phyloP scores from a whole-genome alignment of 2,329 filamentous ascomycete species.

The Beauveria medogensis region DNA sequence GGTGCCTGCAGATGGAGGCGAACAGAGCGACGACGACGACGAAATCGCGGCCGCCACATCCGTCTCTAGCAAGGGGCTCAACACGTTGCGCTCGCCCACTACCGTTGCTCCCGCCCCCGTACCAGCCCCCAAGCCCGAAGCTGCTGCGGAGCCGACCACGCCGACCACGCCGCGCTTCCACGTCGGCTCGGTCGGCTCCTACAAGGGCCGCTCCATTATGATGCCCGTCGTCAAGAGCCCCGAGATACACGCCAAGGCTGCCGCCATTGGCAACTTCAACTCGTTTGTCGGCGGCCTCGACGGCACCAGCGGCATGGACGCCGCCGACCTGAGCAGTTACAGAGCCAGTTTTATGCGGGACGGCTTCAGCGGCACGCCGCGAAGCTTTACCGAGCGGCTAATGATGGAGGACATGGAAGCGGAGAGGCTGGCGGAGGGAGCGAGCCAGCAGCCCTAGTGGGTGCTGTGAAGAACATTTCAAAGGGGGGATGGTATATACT shows the following conservation, averaged over 20 bases:
- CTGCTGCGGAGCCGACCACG: constrained; percentile 22
- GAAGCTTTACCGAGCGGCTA: constrained; percentile 40
- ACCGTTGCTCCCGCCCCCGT: constrained; percentile 39
- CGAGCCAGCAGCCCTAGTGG: not conserved
- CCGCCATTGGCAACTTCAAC: constrained; percentile 38
- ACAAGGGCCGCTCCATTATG: constrained; percentile 43
- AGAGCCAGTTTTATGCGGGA: constrained; percentile 31
- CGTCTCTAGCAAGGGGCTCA: constrained; percentile 1
- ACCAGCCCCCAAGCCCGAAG: constrained; percentile 25
- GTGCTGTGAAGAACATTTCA: not conserved
- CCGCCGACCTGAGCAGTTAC: constrained; percentile 36
- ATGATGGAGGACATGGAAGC: constrained; percentile 39
- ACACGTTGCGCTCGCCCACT: constrained; percentile 18
- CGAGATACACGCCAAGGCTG: constrained; percentile 40
- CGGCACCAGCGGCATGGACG: constrained; percentile 41
- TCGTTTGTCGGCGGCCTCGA: constrained; percentile 47
- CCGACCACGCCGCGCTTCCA: constrained; percentile 27
- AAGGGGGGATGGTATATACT: not conserved
- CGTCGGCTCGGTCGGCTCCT: constrained; percentile 42
- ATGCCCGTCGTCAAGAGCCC: constrained; percentile 44
- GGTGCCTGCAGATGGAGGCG: not conserved
- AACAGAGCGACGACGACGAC: constrained; percentile 26
- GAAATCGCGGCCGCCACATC: constrained; percentile 18
- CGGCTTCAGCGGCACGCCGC: constrained; percentile 35
- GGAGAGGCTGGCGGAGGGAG: constrained; percentile 13